Evolutionary conservation across 495 filamentous ascomycete genomes (phyloP).

Genomic region (Chlorociboria aeruginascens): DNA sequence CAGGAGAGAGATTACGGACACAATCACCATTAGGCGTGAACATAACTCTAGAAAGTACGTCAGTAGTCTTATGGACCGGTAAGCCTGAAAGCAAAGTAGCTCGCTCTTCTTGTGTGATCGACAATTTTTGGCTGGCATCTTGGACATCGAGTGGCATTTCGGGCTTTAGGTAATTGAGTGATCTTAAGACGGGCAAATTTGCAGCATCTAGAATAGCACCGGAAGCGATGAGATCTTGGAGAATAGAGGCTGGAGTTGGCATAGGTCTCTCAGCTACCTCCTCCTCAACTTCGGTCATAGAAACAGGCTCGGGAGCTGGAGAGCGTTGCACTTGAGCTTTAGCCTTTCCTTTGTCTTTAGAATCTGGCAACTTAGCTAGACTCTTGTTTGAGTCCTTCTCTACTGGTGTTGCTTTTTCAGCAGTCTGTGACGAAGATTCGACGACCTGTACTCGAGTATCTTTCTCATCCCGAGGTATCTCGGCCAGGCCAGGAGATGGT

Average conservation of each 20-base stretch:
- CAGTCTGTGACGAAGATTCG: constrained; percentile 18
- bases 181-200: constrained; percentile 25
- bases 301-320: constrained; percentile 22
- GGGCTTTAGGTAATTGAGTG: constrained; percentile 24
- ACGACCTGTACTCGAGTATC: constrained; percentile 7
- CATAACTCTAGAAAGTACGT: constrained; percentile 40
- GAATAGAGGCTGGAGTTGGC: constrained; percentile 25
- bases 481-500: constrained; percentile 12
- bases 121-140: constrained; percentile 27
- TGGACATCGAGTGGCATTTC: constrained; percentile 25
- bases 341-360: constrained; percentile 18
- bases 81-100: constrained; percentile 33
- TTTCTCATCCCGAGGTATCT: constrained; percentile 5
- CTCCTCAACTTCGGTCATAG: constrained; percentile 24
- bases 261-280: constrained; percentile 22
- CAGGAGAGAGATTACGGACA: constrained; percentile 58
- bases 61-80: constrained; percentile 34
- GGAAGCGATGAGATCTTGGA: constrained; percentile 23
- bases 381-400: constrained; percentile 1
- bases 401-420: background rate
- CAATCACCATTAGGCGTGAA: constrained; percentile 72
- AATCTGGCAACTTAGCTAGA: background rate
- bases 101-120: constrained; percentile 40
- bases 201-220: constrained; percentile 16
- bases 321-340: constrained; percentile 24